Evolutionary conservation across 2,329 filamentous ascomycete genomes (phyloP), one percentile per base, ranked within the genome.

Genomic region (Pseudogymnoascus sp.): DNA sequence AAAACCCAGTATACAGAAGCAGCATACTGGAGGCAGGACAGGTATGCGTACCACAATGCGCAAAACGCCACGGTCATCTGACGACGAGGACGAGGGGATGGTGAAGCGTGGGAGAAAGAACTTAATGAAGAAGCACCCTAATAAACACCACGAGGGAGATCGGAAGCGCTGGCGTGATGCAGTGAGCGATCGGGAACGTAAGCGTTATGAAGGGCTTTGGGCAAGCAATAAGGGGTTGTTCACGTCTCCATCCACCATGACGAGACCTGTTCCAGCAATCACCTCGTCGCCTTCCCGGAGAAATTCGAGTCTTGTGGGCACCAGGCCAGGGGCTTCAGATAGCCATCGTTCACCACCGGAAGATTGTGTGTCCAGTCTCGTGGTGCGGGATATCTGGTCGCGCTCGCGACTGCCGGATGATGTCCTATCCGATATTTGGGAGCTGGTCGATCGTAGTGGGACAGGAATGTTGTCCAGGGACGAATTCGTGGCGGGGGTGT

Each of bases 131-230:
- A 87, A 88, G 65, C 89, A 93, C 72, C 83, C 86, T 1, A 82
- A 85, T 70, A 85, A 85, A 68, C 90, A 95, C 70, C 86, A 90
- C 69, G 90, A 93, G 72, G 90, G 88, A 0, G 82, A 88, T 3
- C 83, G 90, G 17, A 87, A 85, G 70, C 83, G 89, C 6, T 95
- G 90, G 90, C 83, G 89, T 44, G 89, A 93, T 68, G 81, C 85
- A 65, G 83, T 95, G 44, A 90, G 88, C 0, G 82, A 84, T 59
- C 79, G 84, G 4, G 89, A 95, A 71, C 80, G 88, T n/a, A 89
- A 89, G 70, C 82, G 90, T 1, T 95, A 95, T 73, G 90, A 93
- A 73, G 90, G 88, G 2, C 83, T 95, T 1, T 95, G 90, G 89
- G 90, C 90, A 1, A 90, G 89, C 44, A 95, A 95, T 70, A 84